phyloP scores from a whole-genome alignment of 495 filamentous ascomycete genomes.

The Penicillium riverlandense region DNA sequence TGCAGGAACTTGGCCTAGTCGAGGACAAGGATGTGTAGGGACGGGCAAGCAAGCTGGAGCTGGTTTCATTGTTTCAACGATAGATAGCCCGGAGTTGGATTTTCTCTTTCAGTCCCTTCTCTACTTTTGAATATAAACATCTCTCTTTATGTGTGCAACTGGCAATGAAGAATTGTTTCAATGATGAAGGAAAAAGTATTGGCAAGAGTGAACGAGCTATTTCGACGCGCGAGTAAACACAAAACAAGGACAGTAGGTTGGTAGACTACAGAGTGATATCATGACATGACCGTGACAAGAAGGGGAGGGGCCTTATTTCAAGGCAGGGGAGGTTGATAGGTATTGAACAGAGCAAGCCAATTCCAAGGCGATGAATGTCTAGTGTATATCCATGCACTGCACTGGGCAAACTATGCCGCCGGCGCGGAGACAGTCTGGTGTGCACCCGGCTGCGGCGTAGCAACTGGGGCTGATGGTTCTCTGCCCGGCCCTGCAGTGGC shows the following conservation, averaged over 20 bases:
- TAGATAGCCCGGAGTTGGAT: not conserved
- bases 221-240: not conserved
- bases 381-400: too few species aligned
- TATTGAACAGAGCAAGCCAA: conserved; percentile 2
- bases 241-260: conserved; percentile 11
- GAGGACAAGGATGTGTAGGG: conserved; percentile 1
- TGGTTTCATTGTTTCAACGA: not conserved
- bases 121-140: too few species aligned
- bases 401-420: conserved; percentile 16
- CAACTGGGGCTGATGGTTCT: conserved; percentile 11
- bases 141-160: too few species aligned
- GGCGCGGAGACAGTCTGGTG: conserved; percentile 20
- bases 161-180: too few species aligned
- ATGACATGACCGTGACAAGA: conserved; percentile 7
- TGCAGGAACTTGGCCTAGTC: conserved; percentile 53
- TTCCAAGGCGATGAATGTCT: too few species aligned
- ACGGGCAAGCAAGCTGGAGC: not conserved
- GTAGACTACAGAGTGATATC: conserved; percentile 16
- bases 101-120: not conserved
- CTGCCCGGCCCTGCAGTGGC: conserved; percentile 35
- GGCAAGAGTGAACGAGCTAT: not conserved
- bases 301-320: not conserved
- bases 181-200: too few species aligned
- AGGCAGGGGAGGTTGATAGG: not conserved
- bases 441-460: conserved; percentile 4